A percentile compares a stretch with the other conserved stretches of the same genome.
phyloP scores from a whole-genome alignment of 345 rosid species.

The Lepidium sativum region DNA sequence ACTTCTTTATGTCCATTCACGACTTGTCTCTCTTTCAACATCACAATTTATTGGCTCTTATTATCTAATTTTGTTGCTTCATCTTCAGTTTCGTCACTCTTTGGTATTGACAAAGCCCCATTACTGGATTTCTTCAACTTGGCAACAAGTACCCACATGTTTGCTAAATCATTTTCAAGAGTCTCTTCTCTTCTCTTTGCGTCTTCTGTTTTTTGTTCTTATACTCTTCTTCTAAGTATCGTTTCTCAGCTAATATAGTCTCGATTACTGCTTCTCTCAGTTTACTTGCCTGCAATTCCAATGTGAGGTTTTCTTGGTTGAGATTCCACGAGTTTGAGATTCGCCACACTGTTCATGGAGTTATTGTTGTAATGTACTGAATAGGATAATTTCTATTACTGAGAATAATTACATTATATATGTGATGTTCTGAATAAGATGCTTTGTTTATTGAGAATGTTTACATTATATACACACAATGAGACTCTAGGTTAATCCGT shows the following conservation, averaged over 20 bases:
- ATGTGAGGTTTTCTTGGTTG: too few species aligned
- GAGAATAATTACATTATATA: too few species aligned
- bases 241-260: slow-evolving; percentile 74
- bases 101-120: slow-evolving; percentile 40
- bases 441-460: too few species aligned
- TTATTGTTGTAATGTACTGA: too few species aligned
- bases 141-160: slow-evolving; percentile 99
- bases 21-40: slow-evolving; percentile 44
- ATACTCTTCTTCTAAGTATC: slow-evolving; percentile 64
- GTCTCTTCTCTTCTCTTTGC: slow-evolving; percentile 83
- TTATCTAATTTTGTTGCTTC: slow-evolving; percentile 25
- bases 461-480: too few species aligned
- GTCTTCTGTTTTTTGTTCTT: slow-evolving; percentile 71
- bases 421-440: too few species aligned
- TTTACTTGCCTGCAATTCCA: slow-evolving; percentile 81
- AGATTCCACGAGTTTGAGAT: too few species aligned
- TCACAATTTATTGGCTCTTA: too few species aligned
- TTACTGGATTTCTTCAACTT: slow-evolving; percentile 78
- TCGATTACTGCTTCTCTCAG: slow-evolving; percentile 76
- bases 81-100: slow-evolving; percentile 31
- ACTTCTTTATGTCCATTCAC: slow-evolving; percentile 37
- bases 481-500: too few species aligned
- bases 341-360: too few species aligned
- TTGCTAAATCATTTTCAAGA: slow-evolving; percentile 87
- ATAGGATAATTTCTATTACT: too few species aligned